phyloP scores from a whole-genome alignment of 2,329 filamentous ascomycete genomes.

The Fonsecaea erecta region DNA sequence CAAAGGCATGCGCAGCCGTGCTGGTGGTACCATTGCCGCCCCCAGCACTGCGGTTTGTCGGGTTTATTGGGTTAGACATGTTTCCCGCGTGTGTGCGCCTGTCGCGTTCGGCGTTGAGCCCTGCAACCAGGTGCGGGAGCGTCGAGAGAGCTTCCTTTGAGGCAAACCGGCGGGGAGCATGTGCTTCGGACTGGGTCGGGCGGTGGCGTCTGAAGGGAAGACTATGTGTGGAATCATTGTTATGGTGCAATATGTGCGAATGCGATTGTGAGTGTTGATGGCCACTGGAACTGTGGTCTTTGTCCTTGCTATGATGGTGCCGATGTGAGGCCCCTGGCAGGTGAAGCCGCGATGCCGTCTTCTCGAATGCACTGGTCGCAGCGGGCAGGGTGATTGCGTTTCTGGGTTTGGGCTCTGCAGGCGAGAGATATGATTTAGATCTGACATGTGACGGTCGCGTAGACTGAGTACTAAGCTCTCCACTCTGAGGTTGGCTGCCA shows the following conservation, averaged over 20 bases:
- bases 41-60: neutral
- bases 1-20: constrained; percentile 19
- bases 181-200: constrained; percentile 28
- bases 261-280: constrained; percentile 25
- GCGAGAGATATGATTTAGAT: constrained; percentile 26
- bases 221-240: constrained; percentile 13
- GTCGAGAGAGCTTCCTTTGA: constrained; percentile 21
- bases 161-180: constrained; percentile 11
- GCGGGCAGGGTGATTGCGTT: constrained; percentile 18
- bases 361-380: constrained; percentile 20
- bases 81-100: constrained; percentile 10
- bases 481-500: constrained; percentile 5
- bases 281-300: constrained; percentile 2
- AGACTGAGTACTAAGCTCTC: constrained; percentile 1
- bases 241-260: constrained; percentile 9
- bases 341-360: constrained; percentile 28
- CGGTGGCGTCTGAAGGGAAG: constrained; percentile 24
- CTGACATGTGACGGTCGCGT: constrained; percentile 23
- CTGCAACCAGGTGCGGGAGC: constrained; percentile 31
- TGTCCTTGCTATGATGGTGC: constrained; percentile 21
- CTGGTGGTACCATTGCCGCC: constrained; percentile 2
- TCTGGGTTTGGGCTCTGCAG: constrained; percentile 24
- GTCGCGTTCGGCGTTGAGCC: constrained; percentile 30
- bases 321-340: constrained; percentile 29
- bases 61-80: neutral